Evolutionary conservation across 495 filamentous ascomycete genomes (phyloP), one percentile per base, ranked within the genome.

Genomic region (Penicillium dipodomyicola): DNA sequence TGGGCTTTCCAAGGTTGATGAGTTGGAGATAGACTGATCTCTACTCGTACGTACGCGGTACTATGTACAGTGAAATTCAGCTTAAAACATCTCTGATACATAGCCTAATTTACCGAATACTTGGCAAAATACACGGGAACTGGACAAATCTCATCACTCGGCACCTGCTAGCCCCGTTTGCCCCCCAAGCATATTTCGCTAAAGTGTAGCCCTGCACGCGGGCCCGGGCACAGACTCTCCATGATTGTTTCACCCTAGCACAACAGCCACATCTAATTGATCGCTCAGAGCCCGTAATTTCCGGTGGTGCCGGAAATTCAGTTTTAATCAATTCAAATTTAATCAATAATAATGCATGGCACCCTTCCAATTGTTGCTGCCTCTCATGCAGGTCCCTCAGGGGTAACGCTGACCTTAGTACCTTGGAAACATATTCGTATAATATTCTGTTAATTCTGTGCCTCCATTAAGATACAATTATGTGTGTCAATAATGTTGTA

Each of bases 261-360:
- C n/a, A 33, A 46, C 52, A 20, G 52, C 42, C 52, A 40, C 42
- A 47, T 54, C 19, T 47, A 37, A 56, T 56, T 56, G 52, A 46
- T 54, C 20, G 25, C 12, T 41, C 33, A 2, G 19, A 23, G 33
- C 33, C 41, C 41, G 52, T 54, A 56, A 56, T 56, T 43, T 56
- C 54, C 54, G 54, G 40, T 5, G 11, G 17, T 56, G 44, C 54
- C 54, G 54, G 27, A n/a, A 20, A 45, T 45, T 40, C 43, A 17
- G n/a, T 47, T 39, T 54, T 32, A 54, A 37, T 54, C 41, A 27
- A 54, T 46, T 19, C 29, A 11, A 22, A 19, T 42, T 41, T 30
- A 2, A 19, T 29, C 27, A n/a, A 39, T 40, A 19, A 52, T 40
- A 14, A 52, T 30, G 25, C 25, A 43, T 33, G 41, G 14, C 30